phyloP scores from a whole-genome alignment of 164 flowering plant species.

The Berberis thunbergii region DNA sequence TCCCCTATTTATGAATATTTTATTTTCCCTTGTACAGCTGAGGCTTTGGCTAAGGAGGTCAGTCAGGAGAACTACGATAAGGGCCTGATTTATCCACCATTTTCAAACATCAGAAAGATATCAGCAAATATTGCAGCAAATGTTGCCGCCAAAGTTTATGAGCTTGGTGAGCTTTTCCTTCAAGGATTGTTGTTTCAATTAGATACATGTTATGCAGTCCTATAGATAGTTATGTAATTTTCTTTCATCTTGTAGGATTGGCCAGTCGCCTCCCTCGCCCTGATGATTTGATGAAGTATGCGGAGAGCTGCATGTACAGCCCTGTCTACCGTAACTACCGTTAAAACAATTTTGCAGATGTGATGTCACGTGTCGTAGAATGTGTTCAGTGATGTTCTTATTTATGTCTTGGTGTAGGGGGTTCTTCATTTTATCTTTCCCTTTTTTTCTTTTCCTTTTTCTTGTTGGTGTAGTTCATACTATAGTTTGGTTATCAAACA shows the following conservation, averaged over 20 bases:
- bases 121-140: slow-evolving; percentile 89
- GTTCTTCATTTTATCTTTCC: background rate
- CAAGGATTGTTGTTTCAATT: background rate
- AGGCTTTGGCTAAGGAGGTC: slow-evolving; percentile 80
- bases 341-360: slow-evolving; percentile 15
- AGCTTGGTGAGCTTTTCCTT: slow-evolving; percentile 54
- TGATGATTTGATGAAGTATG: slow-evolving; percentile 58
- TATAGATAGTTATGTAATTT: background rate
- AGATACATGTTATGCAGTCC: background rate
- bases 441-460: background rate
- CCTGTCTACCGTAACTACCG: slow-evolving; percentile 68
- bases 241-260: slow-evolving; percentile 33
- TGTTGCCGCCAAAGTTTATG: slow-evolving; percentile 92
- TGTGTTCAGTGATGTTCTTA: background rate
- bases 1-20: background rate
- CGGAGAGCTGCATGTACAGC: slow-evolving; percentile 93
- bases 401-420: background rate
- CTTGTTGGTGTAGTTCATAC: background rate
- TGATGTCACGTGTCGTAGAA: background rate
- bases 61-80: slow-evolving; percentile 56
- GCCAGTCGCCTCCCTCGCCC: slow-evolving; percentile 86
- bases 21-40: slow-evolving; percentile 37
- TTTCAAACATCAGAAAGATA: slow-evolving; percentile 72
- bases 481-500: background rate
- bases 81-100: slow-evolving; percentile 79